Evolutionary conservation across 208 protist species (phyloP).

Genomic region (Vickermania ingenoplastis): DNA sequence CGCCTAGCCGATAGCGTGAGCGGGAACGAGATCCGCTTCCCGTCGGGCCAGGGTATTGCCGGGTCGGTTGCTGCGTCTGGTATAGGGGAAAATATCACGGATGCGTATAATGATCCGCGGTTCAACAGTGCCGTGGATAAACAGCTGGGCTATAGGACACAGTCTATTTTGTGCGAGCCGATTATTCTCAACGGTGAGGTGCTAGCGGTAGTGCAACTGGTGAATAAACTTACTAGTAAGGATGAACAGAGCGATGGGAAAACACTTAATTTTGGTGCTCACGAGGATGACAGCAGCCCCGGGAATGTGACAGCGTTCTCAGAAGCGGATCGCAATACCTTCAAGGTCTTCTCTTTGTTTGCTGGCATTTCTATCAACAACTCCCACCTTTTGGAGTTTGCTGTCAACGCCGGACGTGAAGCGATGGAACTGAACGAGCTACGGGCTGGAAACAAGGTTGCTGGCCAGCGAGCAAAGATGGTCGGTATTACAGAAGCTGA

Average conservation of each 20-base stretch:
- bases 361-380: constrained; percentile 84
- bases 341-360: constrained; percentile 72
- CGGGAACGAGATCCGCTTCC: constrained; percentile 65
- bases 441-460: constrained; percentile 2
- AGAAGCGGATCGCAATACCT: constrained; percentile 40
- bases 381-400: constrained; percentile 73
- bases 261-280: neutral
- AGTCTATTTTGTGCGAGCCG: constrained; percentile 73
- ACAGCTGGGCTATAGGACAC: constrained; percentile 63
- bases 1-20: constrained; percentile 50
- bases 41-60: constrained; percentile 63
- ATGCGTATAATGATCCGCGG: constrained; percentile 61
- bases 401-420: constrained; percentile 59
- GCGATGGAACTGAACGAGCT: constrained; percentile 55
- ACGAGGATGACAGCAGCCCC: neutral
- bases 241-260: constrained; percentile 9
- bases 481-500: constrained; percentile 32
- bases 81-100: constrained; percentile 56
- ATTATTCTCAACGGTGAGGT: constrained; percentile 72
- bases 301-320: constrained; percentile 30
- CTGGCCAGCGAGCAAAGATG: neutral
- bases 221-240: constrained; percentile 62
- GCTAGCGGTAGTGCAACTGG: constrained; percentile 79
- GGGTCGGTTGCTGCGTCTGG: constrained; percentile 55
- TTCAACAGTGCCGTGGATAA: constrained; percentile 79